Evolutionary conservation across 2,329 filamentous ascomycete species (phyloP), one percentile per base, ranked within the genome.

Genomic region (Verticillium klebahnii): DNA sequence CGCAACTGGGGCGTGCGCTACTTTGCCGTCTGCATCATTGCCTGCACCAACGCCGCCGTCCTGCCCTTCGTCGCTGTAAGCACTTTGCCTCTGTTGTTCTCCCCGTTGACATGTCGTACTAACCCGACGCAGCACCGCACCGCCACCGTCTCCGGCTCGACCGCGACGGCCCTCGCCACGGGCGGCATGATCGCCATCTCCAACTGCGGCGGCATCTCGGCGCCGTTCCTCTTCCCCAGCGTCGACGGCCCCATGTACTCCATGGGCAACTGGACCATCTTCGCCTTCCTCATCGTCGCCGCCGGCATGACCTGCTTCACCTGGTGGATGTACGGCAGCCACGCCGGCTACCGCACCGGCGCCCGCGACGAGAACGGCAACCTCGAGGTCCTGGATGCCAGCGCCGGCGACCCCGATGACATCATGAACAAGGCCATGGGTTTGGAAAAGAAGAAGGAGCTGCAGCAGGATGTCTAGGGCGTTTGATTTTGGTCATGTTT

Each of bases 261-360:
- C 1, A 73, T 71, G 71, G 71, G 71, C 31, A 73, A 73, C 67
- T 73, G 71, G 71, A 73, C 71, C 14, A 70, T 73, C 3, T 73
- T 73, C 34, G 69, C 64, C 9, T 73, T 73, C 63, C 70, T 73
- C 8, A 61, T 68, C 12, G 55, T 65, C 4, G 68, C 71, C 3
- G 68, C 64, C 6, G 9, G 62, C 3, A 68, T 72, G 54, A 71
- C 71, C 6, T 19, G 66, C 12, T 73, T 71, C 39, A 67, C 70
- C 25, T 73, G 71, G 71, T 71, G 70, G 36, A 66, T 70, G 1
- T 73, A 73, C 58, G 71, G 71, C 31, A 69, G 66, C 59, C 70
- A 73, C 64, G 68, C 70, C 19, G 71, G 71, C 19, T 73, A 73
- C 55, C 60, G 71, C 40, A 71, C 69, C 39, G 70, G 70, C 56